Conservation (phyloP, 495 filamentous ascomycete species). For the Clohesyomyces aquaticus region DNA sequence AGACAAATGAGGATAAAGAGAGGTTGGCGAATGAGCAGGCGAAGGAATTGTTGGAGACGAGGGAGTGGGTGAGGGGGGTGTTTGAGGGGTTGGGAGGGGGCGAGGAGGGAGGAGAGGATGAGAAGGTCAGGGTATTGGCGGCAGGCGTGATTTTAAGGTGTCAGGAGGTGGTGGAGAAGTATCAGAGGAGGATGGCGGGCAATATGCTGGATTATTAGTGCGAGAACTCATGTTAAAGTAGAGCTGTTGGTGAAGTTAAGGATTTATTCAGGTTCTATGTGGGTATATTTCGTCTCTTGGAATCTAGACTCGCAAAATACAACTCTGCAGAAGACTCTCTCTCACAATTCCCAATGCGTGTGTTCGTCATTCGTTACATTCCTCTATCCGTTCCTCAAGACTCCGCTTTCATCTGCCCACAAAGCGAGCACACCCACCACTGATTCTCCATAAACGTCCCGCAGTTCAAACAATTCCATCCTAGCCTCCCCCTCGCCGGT, state of each 20-base stretch:
- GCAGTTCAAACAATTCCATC: constrained; percentile 49
- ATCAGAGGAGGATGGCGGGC: constrained; percentile 67
- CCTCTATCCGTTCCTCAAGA: constrained; percentile 14
- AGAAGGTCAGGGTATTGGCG: constrained; percentile 69
- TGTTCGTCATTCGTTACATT: neutral
- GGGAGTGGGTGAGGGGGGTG: constrained; percentile 71
- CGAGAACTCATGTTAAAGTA: too few relatives aligned
- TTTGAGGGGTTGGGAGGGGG: constrained; percentile 62
- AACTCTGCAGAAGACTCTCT: too few relatives aligned
- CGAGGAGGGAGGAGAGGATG: constrained; percentile 57
- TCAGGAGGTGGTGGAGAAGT: constrained; percentile 79
- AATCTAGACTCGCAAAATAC: too few relatives aligned
- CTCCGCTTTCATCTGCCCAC: constrained; percentile 48
- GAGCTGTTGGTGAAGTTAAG: too few relatives aligned
- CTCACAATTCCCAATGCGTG: too few relatives aligned
- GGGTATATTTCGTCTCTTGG: too few relatives aligned
- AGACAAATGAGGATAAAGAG: constrained; percentile 67
- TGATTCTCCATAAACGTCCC: constrained; percentile 49
- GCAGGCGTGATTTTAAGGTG: constrained; percentile 81
- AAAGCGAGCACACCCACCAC: constrained; percentile 51
- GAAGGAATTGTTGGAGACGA: constrained; percentile 60
- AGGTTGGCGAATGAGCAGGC: constrained; percentile 61
- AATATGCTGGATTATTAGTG: constrained; percentile 60
- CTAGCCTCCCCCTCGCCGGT: constrained; percentile 38
- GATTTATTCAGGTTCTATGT: too few relatives aligned